Base-by-base conservation (phyloP, 2,329 filamentous ascomycete species). In the Aureobasidium leucospermi region DNA sequence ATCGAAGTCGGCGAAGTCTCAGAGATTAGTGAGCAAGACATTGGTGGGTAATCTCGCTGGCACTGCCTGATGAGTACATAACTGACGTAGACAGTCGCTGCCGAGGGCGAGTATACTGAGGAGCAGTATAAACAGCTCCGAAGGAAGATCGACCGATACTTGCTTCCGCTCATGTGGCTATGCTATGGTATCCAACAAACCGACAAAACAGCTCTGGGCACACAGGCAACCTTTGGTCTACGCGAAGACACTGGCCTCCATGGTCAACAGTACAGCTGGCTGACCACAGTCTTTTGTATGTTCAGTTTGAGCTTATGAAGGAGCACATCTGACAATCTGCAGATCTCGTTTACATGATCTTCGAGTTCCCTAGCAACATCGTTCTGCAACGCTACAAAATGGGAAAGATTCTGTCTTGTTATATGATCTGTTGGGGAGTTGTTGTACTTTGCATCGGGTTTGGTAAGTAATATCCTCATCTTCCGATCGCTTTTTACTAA, bases 121-220 rank as follows among this genome's bases (percentile, higher is more conserved):
- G 66, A 61, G 13, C 63, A 69, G 19, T 69, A 68, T 62, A 66
- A 68, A 48, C 62, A 61, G 10, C 48, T 68, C 3, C 60, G 67
- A 23, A 43, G 67, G 32, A 79, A 79, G 62, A 71, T 76, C 16
- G 77, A 79, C 62, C 69, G 69, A n/a, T 78, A 74, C 60, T 67
- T 79, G 15, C 69, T 79, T 0, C 76, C 76, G 1, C 64, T 79
- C 43, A 79, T 79, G 76, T 79, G 74, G 72, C 67, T 71, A 60
- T 78, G 76, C 63, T 79, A 79, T 60, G 78, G 78, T 38, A 75
- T 79, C 51, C 78, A 80, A 62, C 77, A 79, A 63, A 74, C 72
- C 0, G 76, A 79, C 65, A 79, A 79, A 65, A 79, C 75, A 1
- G 64, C 66, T 1, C 58, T 67, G 4, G 65, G 66, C 9, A 69